phyloP scores from a whole-genome alignment of 306 rosid genomes.

The Datisca glomerata region DNA sequence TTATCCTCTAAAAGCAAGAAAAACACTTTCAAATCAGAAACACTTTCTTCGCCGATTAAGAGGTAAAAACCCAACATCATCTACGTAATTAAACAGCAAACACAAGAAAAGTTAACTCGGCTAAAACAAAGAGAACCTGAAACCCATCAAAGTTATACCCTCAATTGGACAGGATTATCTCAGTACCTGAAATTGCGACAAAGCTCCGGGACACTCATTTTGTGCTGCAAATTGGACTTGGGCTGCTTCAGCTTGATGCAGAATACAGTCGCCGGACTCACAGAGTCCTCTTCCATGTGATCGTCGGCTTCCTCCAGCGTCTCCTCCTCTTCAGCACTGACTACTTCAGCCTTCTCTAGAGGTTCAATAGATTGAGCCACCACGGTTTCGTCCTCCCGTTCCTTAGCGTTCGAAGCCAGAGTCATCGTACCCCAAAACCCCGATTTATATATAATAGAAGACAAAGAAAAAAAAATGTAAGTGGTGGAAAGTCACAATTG shows the following conservation, averaged over 20 bases:
- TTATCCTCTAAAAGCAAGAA: too few relatives aligned
- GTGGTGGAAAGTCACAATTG: constrained; percentile 95
- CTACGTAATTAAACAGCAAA: too few relatives aligned
- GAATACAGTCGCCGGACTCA: constrained; percentile 61
- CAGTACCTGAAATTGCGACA: constrained; percentile 92
- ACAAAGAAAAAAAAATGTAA: constrained; percentile 8
- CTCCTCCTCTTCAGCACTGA: constrained; percentile 25
- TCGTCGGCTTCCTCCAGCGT: constrained; percentile 25
- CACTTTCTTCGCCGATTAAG: too few relatives aligned
- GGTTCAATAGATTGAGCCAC: constrained; percentile 37
- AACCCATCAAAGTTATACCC: not conserved
- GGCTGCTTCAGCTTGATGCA: constrained; percentile 65
- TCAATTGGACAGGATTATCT: not conserved
- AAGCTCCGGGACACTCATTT: constrained; percentile 84
- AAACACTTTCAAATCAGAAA: too few relatives aligned
- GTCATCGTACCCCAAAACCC: constrained; percentile 45
- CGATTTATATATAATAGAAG: constrained; percentile 31
- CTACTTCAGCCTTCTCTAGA: constrained; percentile 30
- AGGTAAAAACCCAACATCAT: too few relatives aligned
- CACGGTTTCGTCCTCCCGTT: constrained; percentile 44
- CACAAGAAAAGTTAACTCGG: too few relatives aligned
- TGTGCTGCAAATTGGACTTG: constrained; percentile 53
- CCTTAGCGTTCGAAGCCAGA: constrained; percentile 45
- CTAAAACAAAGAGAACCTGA: not conserved
- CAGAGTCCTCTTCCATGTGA: constrained; percentile 64